Base-by-base conservation (phyloP, 2,329 filamentous ascomycete species). In the Coniochaeta prunicola region DNA sequence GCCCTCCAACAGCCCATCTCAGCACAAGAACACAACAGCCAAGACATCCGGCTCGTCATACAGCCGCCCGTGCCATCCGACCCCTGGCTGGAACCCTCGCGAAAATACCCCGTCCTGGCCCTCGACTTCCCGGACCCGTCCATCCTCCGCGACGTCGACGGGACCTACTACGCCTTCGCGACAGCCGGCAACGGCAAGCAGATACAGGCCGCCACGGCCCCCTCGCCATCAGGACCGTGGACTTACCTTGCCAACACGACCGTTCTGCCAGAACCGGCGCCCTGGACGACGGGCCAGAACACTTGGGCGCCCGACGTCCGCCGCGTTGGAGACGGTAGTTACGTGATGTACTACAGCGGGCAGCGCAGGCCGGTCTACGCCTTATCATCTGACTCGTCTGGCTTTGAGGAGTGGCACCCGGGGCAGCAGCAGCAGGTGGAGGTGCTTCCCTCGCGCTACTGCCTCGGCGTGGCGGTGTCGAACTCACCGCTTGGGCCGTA, bases 291-390 rank as follows among this genome's bases (percentile, higher is more conserved):
- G 4, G 77, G 77, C 1, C 67, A 69, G 4, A 77, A 83, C 59
- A 81, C 80, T 28, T 88, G 84, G 83, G 85, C 85, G 0, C 85
- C 85, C 10, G 84, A 87, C 65, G 81, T 88, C 7, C 73, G 78
- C 2, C 26, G 61, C 24, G n/a, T 19, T 45, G 36, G 26, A 53
- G 38, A 59, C 53, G 56, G 56, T 45, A n/a, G 26, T 26, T 50
- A 56, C 48, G 50, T 50, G 26, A 40, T 53, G 56, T 40, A 38
- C 21, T 53, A 53, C 30, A 30, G 24, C 50, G 50, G 24, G 7
- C 50, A 31, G 26, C 50, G n/a, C 13, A 5, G 26, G 26, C 50
- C 26, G 4, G 13, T 21, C 6, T 12, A 33, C 6, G 6, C 5
- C 10, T 26, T 26, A 30, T 26, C 15, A 7, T 19, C 4, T 15